A percentile compares a stretch with the other conserved stretches of the same genome.
phyloP scores from a whole-genome alignment of 2,329 filamentous ascomycete genomes.

The Aureobasidium mangrovei region DNA sequence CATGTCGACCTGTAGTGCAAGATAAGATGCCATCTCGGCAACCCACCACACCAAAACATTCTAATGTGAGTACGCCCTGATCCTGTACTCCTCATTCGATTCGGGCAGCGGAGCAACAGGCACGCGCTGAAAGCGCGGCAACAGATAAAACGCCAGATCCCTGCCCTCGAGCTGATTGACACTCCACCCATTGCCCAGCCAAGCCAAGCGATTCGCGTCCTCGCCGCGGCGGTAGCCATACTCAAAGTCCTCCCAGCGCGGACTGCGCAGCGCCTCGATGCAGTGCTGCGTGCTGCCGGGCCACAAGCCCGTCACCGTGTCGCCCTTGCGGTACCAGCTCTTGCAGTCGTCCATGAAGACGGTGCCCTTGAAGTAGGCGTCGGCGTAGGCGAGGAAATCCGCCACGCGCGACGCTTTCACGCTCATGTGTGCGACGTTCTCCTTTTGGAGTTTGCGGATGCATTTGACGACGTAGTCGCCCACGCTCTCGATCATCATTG shows the following conservation, averaged over 20 bases:
- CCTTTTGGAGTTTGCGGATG: constrained; percentile 20
- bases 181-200: constrained; percentile 32
- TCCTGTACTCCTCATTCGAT: constrained; percentile 28
- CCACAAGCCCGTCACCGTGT: constrained; percentile 32
- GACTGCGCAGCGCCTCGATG: constrained; percentile 39
- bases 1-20: too few species aligned
- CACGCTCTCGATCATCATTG: constrained; percentile 33
- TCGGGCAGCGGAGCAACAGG: constrained; percentile 30
- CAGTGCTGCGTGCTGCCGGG: constrained; percentile 41
- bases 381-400: constrained; percentile 42
- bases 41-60: not conserved
- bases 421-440: constrained; percentile 35
- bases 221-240: constrained; percentile 27
- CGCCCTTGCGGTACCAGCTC: constrained; percentile 33
- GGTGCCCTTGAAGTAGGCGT: constrained; percentile 36
- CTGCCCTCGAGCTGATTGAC: constrained; percentile 28
- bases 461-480: constrained; percentile 28
- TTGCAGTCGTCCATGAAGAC: constrained; percentile 40
- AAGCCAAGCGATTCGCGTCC: constrained; percentile 28
- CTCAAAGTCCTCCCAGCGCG: constrained; percentile 40
- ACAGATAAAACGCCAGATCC: constrained; percentile 36
- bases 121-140: constrained; percentile 31
- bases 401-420: constrained; percentile 39
- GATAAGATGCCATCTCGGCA: not conserved
- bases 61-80: constrained; percentile 32